A percentile compares a stretch with the other conserved stretches of the same genome.
Conservation (phyloP, 805 yeast species). For the Yarrowia sp. region DNA sequence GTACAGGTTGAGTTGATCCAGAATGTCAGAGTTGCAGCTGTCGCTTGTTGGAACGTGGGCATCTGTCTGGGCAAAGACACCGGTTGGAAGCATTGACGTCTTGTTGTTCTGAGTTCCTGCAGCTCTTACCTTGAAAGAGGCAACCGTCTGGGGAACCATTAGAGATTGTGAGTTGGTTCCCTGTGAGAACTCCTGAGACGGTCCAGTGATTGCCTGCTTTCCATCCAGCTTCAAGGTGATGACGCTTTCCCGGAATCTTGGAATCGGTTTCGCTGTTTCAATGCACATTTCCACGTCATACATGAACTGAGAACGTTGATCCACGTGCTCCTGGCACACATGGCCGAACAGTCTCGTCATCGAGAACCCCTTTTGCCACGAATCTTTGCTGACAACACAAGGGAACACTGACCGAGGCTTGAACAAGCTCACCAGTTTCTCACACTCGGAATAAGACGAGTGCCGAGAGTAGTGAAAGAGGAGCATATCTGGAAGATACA, state of each 20-base stretch:
- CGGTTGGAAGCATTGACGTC: background rate
- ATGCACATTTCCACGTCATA: slow-evolving; percentile 35
- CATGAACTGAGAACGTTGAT: slow-evolving; percentile 17
- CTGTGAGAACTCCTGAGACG: background rate
- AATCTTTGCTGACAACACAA: slow-evolving; percentile 27
- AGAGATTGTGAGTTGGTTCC: background rate
- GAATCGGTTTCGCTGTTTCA: slow-evolving; percentile 27
- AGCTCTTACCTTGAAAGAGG: slow-evolving; percentile 12
- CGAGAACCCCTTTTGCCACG: slow-evolving; percentile 23
- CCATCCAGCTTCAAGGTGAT: background rate
- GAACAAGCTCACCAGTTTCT: slow-evolving; percentile 10
- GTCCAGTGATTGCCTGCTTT: background rate
- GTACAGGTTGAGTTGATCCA: slow-evolving; percentile 31
- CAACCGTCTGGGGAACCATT: background rate
- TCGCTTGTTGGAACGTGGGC: slow-evolving; percentile 15
- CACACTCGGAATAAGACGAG: slow-evolving; percentile 22
- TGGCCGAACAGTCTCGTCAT: slow-evolving; percentile 26
- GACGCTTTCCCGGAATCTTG: background rate
- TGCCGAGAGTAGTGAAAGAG: slow-evolving; percentile 32
- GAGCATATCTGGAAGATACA: slow-evolving; percentile 24
- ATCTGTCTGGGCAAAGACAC: slow-evolving; percentile 20
- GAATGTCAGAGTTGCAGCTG: slow-evolving; percentile 22
- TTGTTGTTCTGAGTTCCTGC: slow-evolving; percentile 15
- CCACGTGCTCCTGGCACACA: slow-evolving; percentile 23
- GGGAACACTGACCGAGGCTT: slow-evolving; percentile 27